These are phyloP conservation scores for bread wheat (Triticum aestivum) DNA, from an alignment of 176 grass and related monocot species.

Conservation along the genomic window IWGSC_CS_RefSeq_v2.1 NC_057811.1:476394975-476395474, in stretches of 20 bases:
- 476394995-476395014: too few species aligned
- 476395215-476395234: background rate
- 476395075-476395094: conserved; percentile 55
- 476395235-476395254: background rate
- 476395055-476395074: conserved; percentile 41
- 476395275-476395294: too few species aligned
- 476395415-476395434: too few species aligned
- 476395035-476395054: conserved; percentile 51
- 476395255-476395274: background rate
- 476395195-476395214: too few species aligned
- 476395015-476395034: conserved; percentile 41
- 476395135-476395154: background rate
- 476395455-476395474: background rate
- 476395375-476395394: too few species aligned
- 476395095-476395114: conserved; percentile 40
- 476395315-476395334: too few species aligned
- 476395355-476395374: too few species aligned
- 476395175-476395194: background rate
- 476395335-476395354: too few species aligned
- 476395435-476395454: background rate
- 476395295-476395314: too few species aligned
- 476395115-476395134: conserved; percentile 2
- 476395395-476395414: too few species aligned
- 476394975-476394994: too few species aligned
- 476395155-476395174: background rate